Conservation (phyloP, 2,329 filamentous ascomycete species). For the Neofusicoccum sp. region DNA sequence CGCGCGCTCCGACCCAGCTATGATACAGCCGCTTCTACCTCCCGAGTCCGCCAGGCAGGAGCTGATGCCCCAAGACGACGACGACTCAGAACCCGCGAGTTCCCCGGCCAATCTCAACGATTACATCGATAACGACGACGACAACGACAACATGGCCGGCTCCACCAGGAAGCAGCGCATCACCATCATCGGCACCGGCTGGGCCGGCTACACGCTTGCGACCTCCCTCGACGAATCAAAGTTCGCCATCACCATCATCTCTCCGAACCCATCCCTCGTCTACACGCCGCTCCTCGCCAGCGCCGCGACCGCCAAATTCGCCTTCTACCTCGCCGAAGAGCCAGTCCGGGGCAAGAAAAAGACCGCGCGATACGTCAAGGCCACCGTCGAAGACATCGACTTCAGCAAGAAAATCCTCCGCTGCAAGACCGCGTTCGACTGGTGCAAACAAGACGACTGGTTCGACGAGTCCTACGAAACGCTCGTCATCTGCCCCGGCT, state of each 20-base stretch:
- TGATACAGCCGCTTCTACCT: neutral
- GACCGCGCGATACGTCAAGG: slow-evolving; percentile 42
- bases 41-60: neutral
- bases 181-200: slow-evolving; percentile 45
- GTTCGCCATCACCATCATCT: slow-evolving; percentile 46
- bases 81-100: neutral
- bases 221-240: slow-evolving; percentile 40
- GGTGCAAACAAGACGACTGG: slow-evolving; percentile 18
- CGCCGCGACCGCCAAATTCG: slow-evolving; percentile 49
- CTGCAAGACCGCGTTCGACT: slow-evolving; percentile 42
- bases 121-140: slow-evolving; percentile 5
- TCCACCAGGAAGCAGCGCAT: slow-evolving; percentile 18
- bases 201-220: slow-evolving; percentile 44
- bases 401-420: slow-evolving; percentile 36
- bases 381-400: slow-evolving; percentile 43
- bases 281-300: slow-evolving; percentile 47
- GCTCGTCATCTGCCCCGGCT: slow-evolving; percentile 47
- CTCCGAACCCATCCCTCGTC: slow-evolving; percentile 46
- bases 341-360: slow-evolving; percentile 42
- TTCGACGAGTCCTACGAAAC: slow-evolving; percentile 48
- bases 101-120: neutral
- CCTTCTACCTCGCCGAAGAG: slow-evolving; percentile 50
- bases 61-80: neutral
- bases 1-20: neutral
- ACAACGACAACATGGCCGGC: neutral